These are phyloP conservation scores for Carex pumila DNA, from an alignment of 176 grass and related monocot species.

Conservation along the genomic window DNA sequence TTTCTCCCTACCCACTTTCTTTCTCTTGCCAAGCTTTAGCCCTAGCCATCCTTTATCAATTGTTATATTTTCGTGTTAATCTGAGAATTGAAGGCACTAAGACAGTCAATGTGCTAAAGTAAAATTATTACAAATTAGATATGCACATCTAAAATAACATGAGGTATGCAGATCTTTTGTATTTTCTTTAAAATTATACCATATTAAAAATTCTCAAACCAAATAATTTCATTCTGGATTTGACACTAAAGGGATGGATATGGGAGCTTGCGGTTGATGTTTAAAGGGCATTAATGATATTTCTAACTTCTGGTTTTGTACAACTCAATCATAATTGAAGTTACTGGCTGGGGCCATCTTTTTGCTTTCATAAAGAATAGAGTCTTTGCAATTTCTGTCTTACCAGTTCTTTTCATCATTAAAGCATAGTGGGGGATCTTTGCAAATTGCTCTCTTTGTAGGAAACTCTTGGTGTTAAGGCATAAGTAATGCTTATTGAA, in stretches of 20 bases:
- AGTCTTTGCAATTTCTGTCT: neutral
- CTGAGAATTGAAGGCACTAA: neutral
- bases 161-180: neutral
- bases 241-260: neutral
- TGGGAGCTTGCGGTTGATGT: neutral
- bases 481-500: neutral
- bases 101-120: neutral
- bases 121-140: neutral
- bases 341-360: neutral
- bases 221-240: neutral
- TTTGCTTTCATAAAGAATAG: neutral
- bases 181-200: neutral
- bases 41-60: neutral
- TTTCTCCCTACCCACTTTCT: neutral
- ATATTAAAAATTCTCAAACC: neutral
- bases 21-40: neutral
- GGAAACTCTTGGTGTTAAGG: neutral
- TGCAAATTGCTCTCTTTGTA: neutral
- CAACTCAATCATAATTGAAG: neutral
- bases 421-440: neutral
- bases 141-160: neutral
- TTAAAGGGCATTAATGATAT: neutral
- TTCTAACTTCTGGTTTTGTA: neutral
- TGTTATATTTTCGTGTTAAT: neutral
- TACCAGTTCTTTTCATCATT: neutral